Evolutionary conservation across 2,329 filamentous ascomycete genomes (phyloP), one percentile per base, ranked within the genome.

Genomic region (Mollisia scopiformis): DNA sequence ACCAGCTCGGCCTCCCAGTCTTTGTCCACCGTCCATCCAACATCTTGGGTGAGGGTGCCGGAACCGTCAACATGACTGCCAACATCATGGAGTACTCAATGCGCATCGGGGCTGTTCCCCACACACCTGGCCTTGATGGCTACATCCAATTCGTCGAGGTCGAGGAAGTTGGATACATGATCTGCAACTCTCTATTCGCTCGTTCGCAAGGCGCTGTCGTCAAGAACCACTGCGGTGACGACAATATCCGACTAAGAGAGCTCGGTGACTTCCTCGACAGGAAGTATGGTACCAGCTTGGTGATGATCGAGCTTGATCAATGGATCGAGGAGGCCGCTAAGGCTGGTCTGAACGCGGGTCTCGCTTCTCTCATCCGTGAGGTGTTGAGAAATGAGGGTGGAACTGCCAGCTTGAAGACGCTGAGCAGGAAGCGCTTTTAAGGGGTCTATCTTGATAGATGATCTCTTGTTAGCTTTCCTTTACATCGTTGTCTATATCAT

Each of bases 41-140:
- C 56, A 61, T 64, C 49, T 41, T 61, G 25, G 61, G 61, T 14
- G 53, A 57, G 33, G 58, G 61, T 5, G 47, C 57, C 23, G 54
- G 56, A n/a, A 57, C 37, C 47, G 55, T 61, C 21, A 58, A 62
- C 39, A 57, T 64, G 57, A 64, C 55, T 16, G 50, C 59, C 49
- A 59, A 59, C 47, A 64, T 64, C 52, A 57, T 59, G 43, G 55
- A 62, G 30, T 62, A 62, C 56, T 62, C 60, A 7, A 49, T 57
- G 33, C 30, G 41, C 47, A 62, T 62, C 21, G 55, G 55, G 5
- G 55, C 60, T 23, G 60, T 59, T 21, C 60, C 60, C 11, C 35
- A 54, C 52, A 59, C 51, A 10, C 55, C 60, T 14, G 60, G 55
- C 25, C 54, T 62, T 30, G 60, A 62, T 21, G 60, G 60, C 3